Evolutionary conservation across 2,329 filamentous ascomycete genomes (phyloP).

Genomic region (Zymoseptoria tritici): DNA sequence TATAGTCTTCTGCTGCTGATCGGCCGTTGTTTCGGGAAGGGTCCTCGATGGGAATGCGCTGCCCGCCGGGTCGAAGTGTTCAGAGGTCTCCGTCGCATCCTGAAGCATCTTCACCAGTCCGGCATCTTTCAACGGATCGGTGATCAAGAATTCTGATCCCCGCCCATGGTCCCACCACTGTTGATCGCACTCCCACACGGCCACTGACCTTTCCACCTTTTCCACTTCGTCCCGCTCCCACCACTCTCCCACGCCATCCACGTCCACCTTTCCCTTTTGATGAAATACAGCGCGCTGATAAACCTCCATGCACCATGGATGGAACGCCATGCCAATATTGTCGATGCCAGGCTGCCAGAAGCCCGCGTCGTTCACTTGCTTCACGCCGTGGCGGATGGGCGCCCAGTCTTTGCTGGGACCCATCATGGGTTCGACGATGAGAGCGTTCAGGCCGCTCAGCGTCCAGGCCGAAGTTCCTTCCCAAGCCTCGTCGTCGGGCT

Average conservation of each 20-base stretch:
- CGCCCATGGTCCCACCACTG: slow-evolving; percentile 9
- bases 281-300: slow-evolving; percentile 4
- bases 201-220: too few relatives aligned
- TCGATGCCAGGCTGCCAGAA: too few relatives aligned
- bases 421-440: neutral
- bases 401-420: neutral
- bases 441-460: slow-evolving; percentile 4
- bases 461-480: neutral
- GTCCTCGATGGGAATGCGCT: neutral
- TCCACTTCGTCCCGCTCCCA: neutral
- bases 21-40: neutral
- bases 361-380: too few relatives aligned
- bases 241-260: slow-evolving; percentile 6
- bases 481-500: neutral
- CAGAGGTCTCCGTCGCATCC: neutral
- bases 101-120: neutral
- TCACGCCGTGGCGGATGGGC: neutral
- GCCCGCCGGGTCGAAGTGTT: neutral
- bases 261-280: neutral
- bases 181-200: too few relatives aligned
- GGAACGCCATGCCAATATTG: slow-evolving; percentile 10
- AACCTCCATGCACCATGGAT: slow-evolving; percentile 13
- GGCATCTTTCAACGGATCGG: slow-evolving; percentile 5
- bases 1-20: neutral
- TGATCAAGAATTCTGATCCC: slow-evolving; percentile 5